Conservation (phyloP, 306 rosid genomes). For the Glycine latifolia region DNA sequence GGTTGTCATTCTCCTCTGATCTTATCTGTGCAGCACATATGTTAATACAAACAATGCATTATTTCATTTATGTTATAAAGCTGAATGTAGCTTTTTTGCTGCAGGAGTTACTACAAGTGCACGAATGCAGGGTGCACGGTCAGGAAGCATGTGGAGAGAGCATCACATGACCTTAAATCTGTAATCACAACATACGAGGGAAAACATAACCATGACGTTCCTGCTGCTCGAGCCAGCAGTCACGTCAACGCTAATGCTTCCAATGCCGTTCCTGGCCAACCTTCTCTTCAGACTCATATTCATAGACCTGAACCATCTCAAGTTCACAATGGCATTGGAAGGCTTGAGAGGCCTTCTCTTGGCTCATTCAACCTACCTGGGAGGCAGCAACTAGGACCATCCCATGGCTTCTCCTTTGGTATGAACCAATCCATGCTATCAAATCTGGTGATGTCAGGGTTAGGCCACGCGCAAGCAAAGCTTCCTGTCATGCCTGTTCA, state of each 20-base stretch:
- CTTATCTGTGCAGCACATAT: conserved; percentile 12
- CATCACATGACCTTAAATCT: conserved; percentile 89
- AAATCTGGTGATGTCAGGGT: conserved; percentile 71
- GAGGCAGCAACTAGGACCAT: conserved; percentile 73
- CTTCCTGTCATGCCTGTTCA: conserved; percentile 68
- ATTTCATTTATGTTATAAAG: conserved; percentile 6
- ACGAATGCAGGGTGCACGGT: conserved; percentile 92
- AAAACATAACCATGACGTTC: conserved; percentile 95
- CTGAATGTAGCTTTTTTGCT: conserved; percentile 47
- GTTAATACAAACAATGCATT: background rate
- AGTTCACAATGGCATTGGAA: conserved; percentile 62
- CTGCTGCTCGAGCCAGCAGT: conserved; percentile 86
- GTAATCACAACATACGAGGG: conserved; percentile 97
- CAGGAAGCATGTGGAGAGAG: conserved; percentile 98
- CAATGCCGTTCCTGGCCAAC: conserved; percentile 51
- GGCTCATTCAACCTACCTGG: conserved; percentile 68
- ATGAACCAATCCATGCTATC: conserved; percentile 74
- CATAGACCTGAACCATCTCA: conserved; percentile 78
- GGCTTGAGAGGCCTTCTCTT: conserved; percentile 71
- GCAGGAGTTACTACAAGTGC: conserved; percentile 99
- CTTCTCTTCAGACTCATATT: conserved; percentile 57
- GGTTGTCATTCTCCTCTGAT: conserved; percentile 51
- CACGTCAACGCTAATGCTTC: conserved; percentile 73
- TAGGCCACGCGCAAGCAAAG: conserved; percentile 66
- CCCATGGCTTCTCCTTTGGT: conserved; percentile 75